Evolutionary conservation across 805 yeast genomes (phyloP), one percentile per base, ranked within the genome.

Genomic region (Kregervanrija delftensis): DNA sequence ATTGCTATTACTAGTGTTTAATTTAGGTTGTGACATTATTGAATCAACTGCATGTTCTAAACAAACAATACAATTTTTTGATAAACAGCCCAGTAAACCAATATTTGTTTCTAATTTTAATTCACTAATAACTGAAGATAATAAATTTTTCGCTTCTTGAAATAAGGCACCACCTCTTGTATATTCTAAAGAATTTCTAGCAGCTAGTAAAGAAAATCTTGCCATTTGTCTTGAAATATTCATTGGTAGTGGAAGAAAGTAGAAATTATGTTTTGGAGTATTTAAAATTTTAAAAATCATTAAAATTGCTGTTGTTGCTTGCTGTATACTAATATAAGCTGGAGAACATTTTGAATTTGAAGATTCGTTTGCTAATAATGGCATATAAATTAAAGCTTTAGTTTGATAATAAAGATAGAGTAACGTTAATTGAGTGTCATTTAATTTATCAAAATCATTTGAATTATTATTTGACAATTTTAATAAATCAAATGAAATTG

Each of bases 141-240:
- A 63, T 40, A 85, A 64, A 32, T 64, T 70, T 51, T 79, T 83
- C 57, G 82, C 78, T 42, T 81, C 88, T 56, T 79, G 85, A 57
- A 82, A 80, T 44, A 88, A 63, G 1, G 91, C 81, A 0, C 96
- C 96, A 34, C 89, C 88, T 58, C 86, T 79, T 2, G 86, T 80
- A 58, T 86, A 87, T 50, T 88, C 96, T 45, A 89, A 67, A 0
- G 88, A 77, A 12, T 95, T 89, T 50, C 78, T 77, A 0, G 89
- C 87, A 28, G 82, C 83, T 39, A 83, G 54, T 30, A 85, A 65
- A 0, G 84, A 71, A 50, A 81, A 72, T 40, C 88, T 66, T 2
- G 86, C 79, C 54, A 76, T 78, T 48, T 81, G 78, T 48, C 88
- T 62, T 0, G 84, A 68, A 9, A 77, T 63, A 50, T 81, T 83